A percentile compares a stretch with the other conserved stretches of the same genome.
Evolutionary conservation across 352 stramenopile genomes (phyloP).

Genomic region (Globisporangium paroecandrum): DNA sequence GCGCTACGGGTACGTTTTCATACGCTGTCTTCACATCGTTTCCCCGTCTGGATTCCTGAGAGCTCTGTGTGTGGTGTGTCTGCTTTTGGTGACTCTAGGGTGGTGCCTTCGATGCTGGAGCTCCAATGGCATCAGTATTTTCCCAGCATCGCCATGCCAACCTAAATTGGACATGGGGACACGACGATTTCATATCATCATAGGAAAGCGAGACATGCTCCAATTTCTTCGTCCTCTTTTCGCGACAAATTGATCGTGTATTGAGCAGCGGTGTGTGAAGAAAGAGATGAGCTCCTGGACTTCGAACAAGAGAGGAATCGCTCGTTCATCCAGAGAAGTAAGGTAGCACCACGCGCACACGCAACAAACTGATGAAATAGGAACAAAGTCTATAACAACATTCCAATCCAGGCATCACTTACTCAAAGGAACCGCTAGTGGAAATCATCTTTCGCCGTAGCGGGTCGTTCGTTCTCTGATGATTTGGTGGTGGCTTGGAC

Average conservation of each 20-base stretch:
- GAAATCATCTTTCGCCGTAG: neutral
- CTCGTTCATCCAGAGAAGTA: neutral
- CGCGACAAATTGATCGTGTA: neutral
- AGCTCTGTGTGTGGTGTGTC: neutral
- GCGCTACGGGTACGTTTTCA: conserved; percentile 47
- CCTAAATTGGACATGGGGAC: neutral
- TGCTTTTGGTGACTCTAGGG: conserved; percentile 17
- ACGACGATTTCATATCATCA: neutral
- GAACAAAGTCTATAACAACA: neutral
- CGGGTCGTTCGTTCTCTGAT: neutral
- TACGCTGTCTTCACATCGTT: neutral
- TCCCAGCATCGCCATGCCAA: conserved; percentile 21
- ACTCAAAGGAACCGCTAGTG: neutral
- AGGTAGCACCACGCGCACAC: neutral
- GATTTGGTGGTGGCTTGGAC: neutral
- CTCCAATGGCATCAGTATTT: conserved; percentile 57
- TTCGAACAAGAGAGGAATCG: neutral
- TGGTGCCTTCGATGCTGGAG: conserved; percentile 49
- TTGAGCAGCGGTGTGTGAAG: neutral
- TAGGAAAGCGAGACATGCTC: neutral
- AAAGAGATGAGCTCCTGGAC: neutral
- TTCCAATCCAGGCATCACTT: neutral
- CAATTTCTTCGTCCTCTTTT: neutral
- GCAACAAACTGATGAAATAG: neutral
- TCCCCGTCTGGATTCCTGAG: neutral